Evolutionary conservation across 2,329 filamentous ascomycete species (phyloP).

Genomic region (Talaromyces sp.): DNA sequence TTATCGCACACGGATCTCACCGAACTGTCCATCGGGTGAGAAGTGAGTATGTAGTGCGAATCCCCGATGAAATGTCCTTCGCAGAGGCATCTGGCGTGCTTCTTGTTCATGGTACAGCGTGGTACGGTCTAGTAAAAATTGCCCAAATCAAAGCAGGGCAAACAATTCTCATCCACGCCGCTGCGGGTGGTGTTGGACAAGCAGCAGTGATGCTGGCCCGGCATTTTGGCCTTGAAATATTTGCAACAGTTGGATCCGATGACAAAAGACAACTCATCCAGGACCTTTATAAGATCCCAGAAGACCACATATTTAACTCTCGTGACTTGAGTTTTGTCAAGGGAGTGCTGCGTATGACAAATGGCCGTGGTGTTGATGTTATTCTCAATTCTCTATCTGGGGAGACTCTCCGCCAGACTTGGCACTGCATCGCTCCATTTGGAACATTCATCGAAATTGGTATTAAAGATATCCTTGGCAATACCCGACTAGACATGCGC

Average conservation of each 20-base stretch:
- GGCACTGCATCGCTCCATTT: slow-evolving; percentile 8
- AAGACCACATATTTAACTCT: slow-evolving; percentile 5
- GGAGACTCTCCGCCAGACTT: neutral
- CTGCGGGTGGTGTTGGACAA: slow-evolving; percentile 13
- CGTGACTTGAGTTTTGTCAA: neutral
- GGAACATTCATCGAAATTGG: slow-evolving; percentile 10
- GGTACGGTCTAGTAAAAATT: slow-evolving; percentile 10
- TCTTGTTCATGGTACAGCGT: slow-evolving; percentile 11
- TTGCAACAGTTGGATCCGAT: slow-evolving; percentile 12
- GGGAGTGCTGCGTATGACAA: neutral
- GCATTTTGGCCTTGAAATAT: slow-evolving; percentile 12
- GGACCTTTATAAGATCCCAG: neutral
- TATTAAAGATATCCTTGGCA: neutral
- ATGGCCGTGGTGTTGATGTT: slow-evolving; percentile 2
- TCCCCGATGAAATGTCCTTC: slow-evolving; percentile 8
- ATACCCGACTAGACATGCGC: neutral
- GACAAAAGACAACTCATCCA: slow-evolving; percentile 6
- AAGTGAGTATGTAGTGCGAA: neutral
- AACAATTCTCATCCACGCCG: slow-evolving; percentile 18
- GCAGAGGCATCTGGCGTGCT: slow-evolving; percentile 1
- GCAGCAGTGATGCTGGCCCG: slow-evolving; percentile 19
- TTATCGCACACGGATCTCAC: neutral
- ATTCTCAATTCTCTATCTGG: slow-evolving; percentile 7
- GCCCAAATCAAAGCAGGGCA: slow-evolving; percentile 15
- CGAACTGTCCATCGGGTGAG: neutral